A percentile compares a stretch with the other conserved stretches of the same genome.
Evolutionary conservation across 768 basidiomycete species (phyloP).

Genomic region (Rhodotorula toruloides): DNA sequence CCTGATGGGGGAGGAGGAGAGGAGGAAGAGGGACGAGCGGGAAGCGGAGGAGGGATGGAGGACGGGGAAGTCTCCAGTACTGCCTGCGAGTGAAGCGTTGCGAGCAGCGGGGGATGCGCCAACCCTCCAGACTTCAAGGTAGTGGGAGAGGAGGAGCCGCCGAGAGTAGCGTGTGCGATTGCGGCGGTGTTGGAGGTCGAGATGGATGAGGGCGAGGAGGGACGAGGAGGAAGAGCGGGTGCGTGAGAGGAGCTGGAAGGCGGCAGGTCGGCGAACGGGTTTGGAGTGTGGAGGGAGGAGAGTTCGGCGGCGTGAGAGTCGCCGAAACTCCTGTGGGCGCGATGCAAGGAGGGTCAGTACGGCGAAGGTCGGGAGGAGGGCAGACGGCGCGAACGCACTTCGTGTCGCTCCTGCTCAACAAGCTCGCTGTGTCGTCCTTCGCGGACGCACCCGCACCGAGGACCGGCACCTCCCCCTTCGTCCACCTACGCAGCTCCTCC

Average conservation of each 20-base stretch:
- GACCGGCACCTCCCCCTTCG: constrained; percentile 2
- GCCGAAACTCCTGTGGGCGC: constrained; percentile 35
- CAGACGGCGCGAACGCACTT: constrained; percentile 3
- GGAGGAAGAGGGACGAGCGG: constrained; percentile 8
- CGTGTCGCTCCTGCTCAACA: constrained; percentile 26
- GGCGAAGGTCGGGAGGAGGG: neutral
- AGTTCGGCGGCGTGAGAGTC: constrained; percentile 37
- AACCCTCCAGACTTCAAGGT: no score
- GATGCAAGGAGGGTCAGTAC: neutral
- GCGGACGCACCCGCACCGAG: neutral
- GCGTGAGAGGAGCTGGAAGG: no score
- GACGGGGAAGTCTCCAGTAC: neutral
- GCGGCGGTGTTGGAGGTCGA: no score
- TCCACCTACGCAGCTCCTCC: constrained; percentile 12
- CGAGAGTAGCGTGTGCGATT: neutral
- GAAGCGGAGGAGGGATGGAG: neutral
- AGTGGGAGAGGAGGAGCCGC: neutral
- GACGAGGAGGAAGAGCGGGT: no score
- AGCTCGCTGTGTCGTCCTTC: neutral
- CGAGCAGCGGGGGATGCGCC: constrained; percentile 7
- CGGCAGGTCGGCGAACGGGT: neutral
- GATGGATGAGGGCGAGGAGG: neutral
- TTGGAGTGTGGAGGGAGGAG: neutral
- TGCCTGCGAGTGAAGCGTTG: constrained; percentile 3
- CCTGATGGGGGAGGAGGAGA: neutral